Evolutionary conservation across 108 stramenopile species (phyloP).

Genomic region (Nitzschia inconspicua): DNA sequence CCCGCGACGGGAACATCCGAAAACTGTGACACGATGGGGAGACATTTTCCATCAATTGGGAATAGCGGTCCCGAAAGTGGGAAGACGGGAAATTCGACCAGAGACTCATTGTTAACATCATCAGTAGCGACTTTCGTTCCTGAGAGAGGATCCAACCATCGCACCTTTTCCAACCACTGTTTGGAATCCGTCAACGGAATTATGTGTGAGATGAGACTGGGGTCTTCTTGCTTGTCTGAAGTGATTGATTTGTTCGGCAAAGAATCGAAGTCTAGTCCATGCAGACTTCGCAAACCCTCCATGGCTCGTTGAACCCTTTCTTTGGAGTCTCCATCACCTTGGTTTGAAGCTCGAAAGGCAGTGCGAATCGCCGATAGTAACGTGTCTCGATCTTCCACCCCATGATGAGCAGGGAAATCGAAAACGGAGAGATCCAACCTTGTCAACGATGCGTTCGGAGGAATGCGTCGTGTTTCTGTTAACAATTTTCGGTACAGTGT

Average conservation of each 20-base stretch:
- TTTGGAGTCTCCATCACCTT: neutral
- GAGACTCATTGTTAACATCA: neutral
- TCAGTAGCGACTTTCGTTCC: conserved; percentile 4
- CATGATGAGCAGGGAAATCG: neutral
- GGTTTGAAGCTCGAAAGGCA: neutral
- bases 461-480: conserved; percentile 1
- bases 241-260: too few relatives aligned
- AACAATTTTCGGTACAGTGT: conserved; percentile 15
- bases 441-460: conserved; percentile 2
- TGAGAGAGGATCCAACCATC: conserved; percentile 10
- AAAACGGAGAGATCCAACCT: conserved; percentile 6
- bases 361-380: conserved; percentile 1
- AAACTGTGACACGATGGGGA: conserved; percentile 9
- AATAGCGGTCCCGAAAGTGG: conserved; percentile 14
- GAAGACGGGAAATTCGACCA: conserved; percentile 3
- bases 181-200: neutral
- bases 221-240: neutral
- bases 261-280: neutral
- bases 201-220: neutral
- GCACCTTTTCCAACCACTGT: conserved; percentile 5
- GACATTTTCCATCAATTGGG: neutral
- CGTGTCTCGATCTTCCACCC: neutral
- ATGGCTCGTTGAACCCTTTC: conserved; percentile 5
- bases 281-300: conserved; percentile 5
- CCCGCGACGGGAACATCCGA: conserved; percentile 6